A percentile compares a stretch with the other conserved stretches of the same genome.
phyloP scores from a whole-genome alignment of 169 alveolate species.

The Plasmodium cynomolgi region DNA sequence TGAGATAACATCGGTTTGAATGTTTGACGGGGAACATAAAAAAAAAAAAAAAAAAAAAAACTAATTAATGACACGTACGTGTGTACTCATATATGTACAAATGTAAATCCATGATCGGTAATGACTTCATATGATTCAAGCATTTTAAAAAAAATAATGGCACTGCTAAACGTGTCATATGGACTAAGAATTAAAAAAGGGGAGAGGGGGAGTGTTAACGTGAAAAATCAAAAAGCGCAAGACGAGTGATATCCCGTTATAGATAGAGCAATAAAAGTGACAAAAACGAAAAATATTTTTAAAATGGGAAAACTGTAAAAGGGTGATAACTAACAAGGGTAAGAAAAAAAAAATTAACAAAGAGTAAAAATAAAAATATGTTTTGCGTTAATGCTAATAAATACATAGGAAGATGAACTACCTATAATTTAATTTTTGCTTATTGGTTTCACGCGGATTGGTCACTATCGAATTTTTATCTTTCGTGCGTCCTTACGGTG shows the following conservation, averaged over 20 bases:
- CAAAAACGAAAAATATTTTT: constrained; percentile 9
- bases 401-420: not conserved
- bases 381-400: not conserved
- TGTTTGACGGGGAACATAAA: not conserved
- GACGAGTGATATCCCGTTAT: not conserved
- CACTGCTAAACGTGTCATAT: not conserved
- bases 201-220: not conserved
- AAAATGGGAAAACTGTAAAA: not conserved
- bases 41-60: constrained; percentile 14
- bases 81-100: not conserved
- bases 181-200: not conserved
- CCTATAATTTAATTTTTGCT: not conserved
- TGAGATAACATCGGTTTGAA: not conserved
- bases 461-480: not conserved
- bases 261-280: not conserved
- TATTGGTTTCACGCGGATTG: not conserved
- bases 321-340: not conserved
- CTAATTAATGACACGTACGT: not conserved
- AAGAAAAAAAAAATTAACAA: not conserved
- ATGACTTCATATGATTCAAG: not conserved
- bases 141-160: not conserved
- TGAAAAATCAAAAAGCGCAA: not conserved
- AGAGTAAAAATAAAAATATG: not conserved
- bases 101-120: not conserved
- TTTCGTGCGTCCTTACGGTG: not conserved